These are phyloP conservation scores for Crithidia expoeki DNA, from an alignment of 208 protist species.

Conservation along the genomic window DNA sequence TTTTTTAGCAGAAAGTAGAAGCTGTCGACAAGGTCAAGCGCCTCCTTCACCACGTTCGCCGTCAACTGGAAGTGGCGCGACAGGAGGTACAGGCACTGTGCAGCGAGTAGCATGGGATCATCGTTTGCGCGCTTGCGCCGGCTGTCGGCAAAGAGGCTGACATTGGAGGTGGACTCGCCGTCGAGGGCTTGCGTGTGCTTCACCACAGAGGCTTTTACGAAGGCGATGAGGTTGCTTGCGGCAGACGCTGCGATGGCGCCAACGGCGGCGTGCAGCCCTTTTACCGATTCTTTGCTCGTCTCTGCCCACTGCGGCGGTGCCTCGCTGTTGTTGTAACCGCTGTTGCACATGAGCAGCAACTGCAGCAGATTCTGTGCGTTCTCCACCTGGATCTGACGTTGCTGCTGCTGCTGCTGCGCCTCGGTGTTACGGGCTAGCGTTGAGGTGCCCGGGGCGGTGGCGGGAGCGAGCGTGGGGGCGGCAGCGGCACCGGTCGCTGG, in stretches of 20 bases:
- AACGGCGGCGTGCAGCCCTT: slow-evolving; percentile 34
- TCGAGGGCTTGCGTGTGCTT: slow-evolving; percentile 25
- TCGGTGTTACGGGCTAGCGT: slow-evolving; percentile 18
- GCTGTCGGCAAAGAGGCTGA: slow-evolving; percentile 18
- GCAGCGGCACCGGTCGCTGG: neutral
- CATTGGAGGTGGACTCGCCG: slow-evolving; percentile 12
- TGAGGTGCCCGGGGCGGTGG: slow-evolving; percentile 10
- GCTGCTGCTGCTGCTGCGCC: slow-evolving; percentile 33
- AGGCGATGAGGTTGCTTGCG: slow-evolving; percentile 53
- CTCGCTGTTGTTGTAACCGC: slow-evolving; percentile 48
- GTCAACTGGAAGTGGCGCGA: slow-evolving; percentile 89
- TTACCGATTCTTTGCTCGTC: slow-evolving; percentile 20
- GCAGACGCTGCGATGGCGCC: slow-evolving; percentile 38
- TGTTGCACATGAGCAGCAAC: slow-evolving; percentile 52
- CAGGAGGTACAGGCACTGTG: slow-evolving; percentile 83
- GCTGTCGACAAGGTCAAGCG: slow-evolving; percentile 47
- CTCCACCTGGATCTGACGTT: slow-evolving; percentile 23
- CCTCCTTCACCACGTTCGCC: slow-evolving; percentile 56
- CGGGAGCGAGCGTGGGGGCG: neutral
- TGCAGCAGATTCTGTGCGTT: slow-evolving; percentile 35
- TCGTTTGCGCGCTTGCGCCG: slow-evolving; percentile 19
- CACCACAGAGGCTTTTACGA: slow-evolving; percentile 38
- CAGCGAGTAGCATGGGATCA: slow-evolving; percentile 64
- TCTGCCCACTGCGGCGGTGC: slow-evolving; percentile 30
- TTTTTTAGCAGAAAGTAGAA: slow-evolving; percentile 26